These are phyloP conservation scores for Abelmoschus esculentus DNA, from an alignment of 345 rosid genomes.

Conservation along the genomic window DNA sequence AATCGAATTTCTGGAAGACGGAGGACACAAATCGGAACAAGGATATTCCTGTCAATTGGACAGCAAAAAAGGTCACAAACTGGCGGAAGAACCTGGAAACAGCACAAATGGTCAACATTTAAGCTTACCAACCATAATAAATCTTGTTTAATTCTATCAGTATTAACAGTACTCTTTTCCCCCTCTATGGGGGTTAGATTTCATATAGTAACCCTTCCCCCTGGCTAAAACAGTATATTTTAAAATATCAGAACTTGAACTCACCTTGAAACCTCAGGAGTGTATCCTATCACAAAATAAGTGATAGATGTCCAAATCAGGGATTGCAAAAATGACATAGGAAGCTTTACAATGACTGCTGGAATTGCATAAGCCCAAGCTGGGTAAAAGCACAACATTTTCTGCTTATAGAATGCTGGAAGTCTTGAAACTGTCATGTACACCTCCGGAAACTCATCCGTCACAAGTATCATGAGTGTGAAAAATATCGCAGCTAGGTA, in stretches of 20 bases:
- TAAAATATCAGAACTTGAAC: constrained; percentile 5
- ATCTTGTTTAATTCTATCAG: neutral
- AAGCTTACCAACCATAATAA: neutral
- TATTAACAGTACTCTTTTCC: too few species aligned
- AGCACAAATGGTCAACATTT: neutral
- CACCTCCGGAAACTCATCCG: constrained; percentile 51
- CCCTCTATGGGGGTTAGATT: too few species aligned
- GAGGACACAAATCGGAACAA: constrained; percentile 71
- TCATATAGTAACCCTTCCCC: too few species aligned
- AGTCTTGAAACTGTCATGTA: constrained; percentile 45
- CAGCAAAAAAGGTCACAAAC: constrained; percentile 40
- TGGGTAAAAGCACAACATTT: constrained; percentile 51
- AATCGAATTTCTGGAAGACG: constrained; percentile 40
- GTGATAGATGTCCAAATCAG: constrained; percentile 57
- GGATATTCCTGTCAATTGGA: constrained; percentile 58
- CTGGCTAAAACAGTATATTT: neutral
- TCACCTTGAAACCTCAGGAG: constrained; percentile 67
- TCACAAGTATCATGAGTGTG: constrained; percentile 34
- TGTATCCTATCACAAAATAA: constrained; percentile 71
- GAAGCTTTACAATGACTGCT: constrained; percentile 44
- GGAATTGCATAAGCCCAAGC: constrained; percentile 73
- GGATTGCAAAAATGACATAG: constrained; percentile 49
- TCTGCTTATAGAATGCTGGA: constrained; percentile 54
- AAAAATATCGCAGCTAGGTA: constrained; percentile 46
- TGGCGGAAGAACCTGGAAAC: constrained; percentile 65